Base-by-base conservation (phyloP, 2,329 filamentous ascomycete genomes). In the Exophiala lecanii-corni region DNA sequence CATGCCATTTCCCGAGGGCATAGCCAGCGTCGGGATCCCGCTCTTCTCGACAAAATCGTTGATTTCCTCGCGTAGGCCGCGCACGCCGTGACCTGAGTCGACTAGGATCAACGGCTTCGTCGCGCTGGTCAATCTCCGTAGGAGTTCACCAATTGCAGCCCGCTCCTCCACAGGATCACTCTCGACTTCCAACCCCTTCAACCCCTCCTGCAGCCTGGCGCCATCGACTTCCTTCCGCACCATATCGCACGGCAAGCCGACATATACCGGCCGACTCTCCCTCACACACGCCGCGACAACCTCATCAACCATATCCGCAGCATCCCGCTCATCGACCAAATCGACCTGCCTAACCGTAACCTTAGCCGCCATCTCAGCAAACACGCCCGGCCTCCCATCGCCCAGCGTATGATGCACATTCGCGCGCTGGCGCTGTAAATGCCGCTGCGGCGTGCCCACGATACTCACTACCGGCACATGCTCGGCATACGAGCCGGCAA, bases 1-100 rank as follows among this genome's bases (percentile, higher is more conserved):
- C 15, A 85, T 84, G 13, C 87, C 79, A 68, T 94, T 94, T 35
- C 88, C 88, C 84, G 94, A 94, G 2, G 88, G 86, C 0, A 87
- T 84, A n/a, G 89, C 85, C 56, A 92, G 94, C 0, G 86, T 83
- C 3, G 89, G 88, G 5, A 94, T 70, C 3, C 78, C 72, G 1
- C 86, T 86, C 63, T 82, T 86, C 47, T 82, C 72, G 39, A 94
- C 70, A 12, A 95, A 70, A 5, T 78, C 76, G 54, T 86, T 79
- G 13, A 88, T 80, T 62, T 92, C 86, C 1, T 78, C 64, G 1
- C 89, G 64, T 12, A 84, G 83, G 31, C 82, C 74, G 59, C 92
- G 85, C 23, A 87, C 80, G 51, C 89, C 81, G 9, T 86, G 84
- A 57, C 87, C 92, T 23, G 85, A 86, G 62, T 95, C 89, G 4